Conservation (phyloP, 495 filamentous ascomycete species). For the Trichoderma parareesei region DNA sequence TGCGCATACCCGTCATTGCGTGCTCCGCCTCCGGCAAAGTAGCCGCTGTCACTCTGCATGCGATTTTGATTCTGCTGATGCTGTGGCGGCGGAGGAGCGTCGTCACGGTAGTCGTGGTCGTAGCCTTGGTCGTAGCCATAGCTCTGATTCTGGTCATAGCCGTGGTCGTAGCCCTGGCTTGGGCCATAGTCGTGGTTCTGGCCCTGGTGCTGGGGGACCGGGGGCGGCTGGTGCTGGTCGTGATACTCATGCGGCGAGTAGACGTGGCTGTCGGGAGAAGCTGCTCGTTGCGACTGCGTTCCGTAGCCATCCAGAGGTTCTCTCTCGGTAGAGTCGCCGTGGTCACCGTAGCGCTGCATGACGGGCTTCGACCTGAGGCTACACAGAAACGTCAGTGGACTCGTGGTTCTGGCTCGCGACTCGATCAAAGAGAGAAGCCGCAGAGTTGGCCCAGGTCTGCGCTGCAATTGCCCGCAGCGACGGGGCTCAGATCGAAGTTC, state of each 20-base stretch:
- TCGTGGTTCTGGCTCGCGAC: background rate
- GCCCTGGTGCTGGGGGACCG: background rate
- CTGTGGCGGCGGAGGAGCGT: background rate
- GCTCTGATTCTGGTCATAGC: no score
- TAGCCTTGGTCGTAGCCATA: background rate
- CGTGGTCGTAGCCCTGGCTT: background rate
- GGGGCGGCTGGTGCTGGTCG: background rate
- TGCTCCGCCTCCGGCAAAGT: background rate
- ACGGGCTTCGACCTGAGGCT: background rate
- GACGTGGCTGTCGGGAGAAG: background rate
- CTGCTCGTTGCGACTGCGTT: background rate
- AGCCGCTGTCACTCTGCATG: background rate
- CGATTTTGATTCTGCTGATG: background rate
- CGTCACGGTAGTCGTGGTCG: background rate
- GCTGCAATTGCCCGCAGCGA: background rate
- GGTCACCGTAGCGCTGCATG: slow-evolving; percentile 4
- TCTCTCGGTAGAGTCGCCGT: background rate
- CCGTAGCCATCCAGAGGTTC: background rate
- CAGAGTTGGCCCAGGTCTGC: background rate
- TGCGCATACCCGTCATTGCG: slow-evolving; percentile 4
- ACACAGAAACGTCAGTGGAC: background rate
- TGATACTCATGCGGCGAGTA: slow-evolving; percentile 4
- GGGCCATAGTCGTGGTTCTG: background rate
- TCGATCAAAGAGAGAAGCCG: background rate
- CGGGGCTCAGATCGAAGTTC: background rate